phyloP scores from a whole-genome alignment of 202 grass and related monocot species.

The Setaria italica region DNA sequence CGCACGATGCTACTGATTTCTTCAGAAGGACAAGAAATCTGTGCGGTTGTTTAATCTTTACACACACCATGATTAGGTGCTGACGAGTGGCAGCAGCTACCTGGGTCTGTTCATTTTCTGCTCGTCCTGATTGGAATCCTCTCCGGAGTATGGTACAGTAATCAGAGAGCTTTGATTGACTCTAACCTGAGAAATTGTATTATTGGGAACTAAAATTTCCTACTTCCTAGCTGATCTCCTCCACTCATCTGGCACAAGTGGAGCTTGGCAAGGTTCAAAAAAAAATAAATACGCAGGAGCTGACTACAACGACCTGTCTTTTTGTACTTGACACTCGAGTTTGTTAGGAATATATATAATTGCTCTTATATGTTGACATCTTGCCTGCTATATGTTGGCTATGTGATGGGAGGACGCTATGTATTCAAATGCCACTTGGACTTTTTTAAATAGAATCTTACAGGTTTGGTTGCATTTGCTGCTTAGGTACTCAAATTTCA shows the following conservation, averaged over 20 bases:
- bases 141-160: too few relatives aligned
- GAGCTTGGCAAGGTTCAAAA: neutral
- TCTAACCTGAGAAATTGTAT: neutral
- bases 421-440: slow-evolving; percentile 18
- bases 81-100: neutral
- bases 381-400: slow-evolving; percentile 26
- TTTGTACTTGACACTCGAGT: neutral
- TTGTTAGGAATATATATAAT: neutral
- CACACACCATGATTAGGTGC: neutral
- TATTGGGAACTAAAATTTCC: neutral
- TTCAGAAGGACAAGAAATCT: neutral
- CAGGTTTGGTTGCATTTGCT: slow-evolving; percentile 3
- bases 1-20: neutral
- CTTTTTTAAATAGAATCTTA: neutral
- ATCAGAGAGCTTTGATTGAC: neutral
- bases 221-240: neutral
- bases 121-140: neutral
- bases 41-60: neutral
- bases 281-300: neutral
- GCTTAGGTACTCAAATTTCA: slow-evolving; percentile 3
- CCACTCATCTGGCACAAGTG: neutral
- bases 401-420: neutral
- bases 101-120: neutral
- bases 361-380: neutral
- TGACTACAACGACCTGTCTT: neutral